Evolutionary conservation across 2,329 filamentous ascomycete species (phyloP), one percentile per base, ranked within the genome.

Genomic region (Nothophoma quercina): DNA sequence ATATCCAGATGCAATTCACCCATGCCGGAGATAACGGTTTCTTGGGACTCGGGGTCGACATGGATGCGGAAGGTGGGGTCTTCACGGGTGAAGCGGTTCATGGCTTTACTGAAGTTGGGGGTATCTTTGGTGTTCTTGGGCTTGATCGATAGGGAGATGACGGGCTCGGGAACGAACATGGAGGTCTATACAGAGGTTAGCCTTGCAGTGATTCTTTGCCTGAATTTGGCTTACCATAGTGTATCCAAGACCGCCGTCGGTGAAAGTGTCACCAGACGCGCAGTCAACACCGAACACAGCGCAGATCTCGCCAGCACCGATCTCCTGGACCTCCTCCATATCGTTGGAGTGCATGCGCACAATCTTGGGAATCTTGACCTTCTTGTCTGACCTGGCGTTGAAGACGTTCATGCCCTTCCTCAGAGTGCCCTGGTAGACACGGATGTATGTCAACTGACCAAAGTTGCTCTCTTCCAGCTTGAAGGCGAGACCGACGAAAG

Each of bases 261-360:
- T 98, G 78, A 99, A 99, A 34, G 93, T 98, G 75, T 99, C 95
- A 67, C 95, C 95, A 34, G 93, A 98, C 28, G 95, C 93, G 75
- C 95, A 99, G 68, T 99, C 95, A 47, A 99, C 90, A 70, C 95
- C 95, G 71, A 99, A 99, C 53, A 99, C 95, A 56, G 95, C 95
- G 73, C 95, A 99, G 60, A 99, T 99, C 77, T 99, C 95, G 76
- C 95, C 95, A 46, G 95, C 93, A 44, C 93, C 91, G 59, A 99
- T 89, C 75, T 97, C 93, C 49, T 79, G 82, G 23, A 97, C 91
- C 71, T 99, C 95, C 76, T 99, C 95, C 93, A 99, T 96, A 72
- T 99, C 95, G 73, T 98, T 96, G 36, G 93, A 96, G 81, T 99
- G 95, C 95, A 99, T 99, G 58, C 95, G 91, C 58, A 99, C 95